These are phyloP conservation scores for Colletotrichum sp. DNA, from an alignment of 2,329 filamentous ascomycete genomes.

Conservation along the genomic window DNA sequence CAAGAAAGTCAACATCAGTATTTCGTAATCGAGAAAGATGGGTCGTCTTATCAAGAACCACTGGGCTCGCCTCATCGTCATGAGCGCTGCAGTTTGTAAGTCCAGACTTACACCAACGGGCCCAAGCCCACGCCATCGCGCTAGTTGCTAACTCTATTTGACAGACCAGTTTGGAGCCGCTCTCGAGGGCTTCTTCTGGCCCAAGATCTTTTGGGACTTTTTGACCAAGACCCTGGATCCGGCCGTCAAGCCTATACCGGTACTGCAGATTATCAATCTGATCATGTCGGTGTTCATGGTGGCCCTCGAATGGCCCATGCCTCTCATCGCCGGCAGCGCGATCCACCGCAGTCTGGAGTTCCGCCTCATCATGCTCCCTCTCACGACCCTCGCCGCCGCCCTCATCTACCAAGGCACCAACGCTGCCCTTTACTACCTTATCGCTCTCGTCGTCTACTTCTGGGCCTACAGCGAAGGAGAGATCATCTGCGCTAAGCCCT, in stretches of 20 bases:
- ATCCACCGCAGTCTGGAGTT: conserved; percentile 89
- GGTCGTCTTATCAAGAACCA: conserved; percentile 99
- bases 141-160: conserved; percentile 27
- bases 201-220: conserved; percentile 99
- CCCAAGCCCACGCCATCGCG: not conserved
- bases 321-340: conserved; percentile 74
- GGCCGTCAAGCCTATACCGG: conserved; percentile 85
- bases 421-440: conserved; percentile 87
- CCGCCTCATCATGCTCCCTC: conserved; percentile 80
- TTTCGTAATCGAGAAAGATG: conserved; percentile 60
- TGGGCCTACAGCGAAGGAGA: conserved; percentile 98
- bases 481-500: conserved; percentile 73
- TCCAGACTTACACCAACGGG: conserved; percentile 17
- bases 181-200: conserved; percentile 94
- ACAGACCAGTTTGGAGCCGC: conserved; percentile 86
- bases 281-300: conserved; percentile 79
- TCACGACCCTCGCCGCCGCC: conserved; percentile 75
- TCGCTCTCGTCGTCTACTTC: conserved; percentile 88
- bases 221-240: conserved; percentile 87
- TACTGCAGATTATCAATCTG: conserved; percentile 90
- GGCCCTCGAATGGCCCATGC: conserved; percentile 90
- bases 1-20: not conserved
- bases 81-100: conserved; percentile 81
- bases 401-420: conserved; percentile 94
- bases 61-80: conserved; percentile 92